Base-by-base conservation (phyloP, 2,329 filamentous ascomycete genomes). In the Trichophaea hybrida region DNA sequence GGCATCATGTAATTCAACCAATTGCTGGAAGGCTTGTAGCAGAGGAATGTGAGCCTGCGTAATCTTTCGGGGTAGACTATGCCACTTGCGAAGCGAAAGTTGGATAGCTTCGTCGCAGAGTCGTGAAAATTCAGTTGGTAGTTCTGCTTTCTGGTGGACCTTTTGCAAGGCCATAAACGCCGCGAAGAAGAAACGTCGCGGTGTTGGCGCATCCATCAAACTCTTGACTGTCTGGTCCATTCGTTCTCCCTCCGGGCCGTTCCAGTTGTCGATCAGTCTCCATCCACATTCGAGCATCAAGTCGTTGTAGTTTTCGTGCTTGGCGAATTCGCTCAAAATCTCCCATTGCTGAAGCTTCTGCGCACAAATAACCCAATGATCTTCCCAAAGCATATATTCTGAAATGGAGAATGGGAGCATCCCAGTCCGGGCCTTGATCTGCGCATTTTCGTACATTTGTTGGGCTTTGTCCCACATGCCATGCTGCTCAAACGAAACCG, bases 381-480 rank as follows among this genome's bases (percentile, higher is more conserved):
- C 93, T 73, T 99, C 93, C 93, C 93, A 99, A 1, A 99, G 80
- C 81, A 94, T 96, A 73, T 99, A 99, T 73, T 99, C 93, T 35
- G 85, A 89, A 68, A 94, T 87, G 0, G 91, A 95, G 72, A 96
- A 97, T 0, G 93, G 91, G 62, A 97, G 82, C n/a, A 91, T 88
- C 55, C 90, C 93, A 0, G 91, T 97, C 51, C 94, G 82, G 49
- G 94, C 93, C 72, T 97, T 98, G 71, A 98, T 88, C 72, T 98
- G 94, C 0, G 94, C 93, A 59, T 85, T 85, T 72, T 99, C 93
- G 72, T 97, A 98, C 75, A 96, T 85, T 69, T 87, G 86, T 74
- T 98, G 94, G 1, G 94, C 90, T 73, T 97, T 97, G 69, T 98
- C 93, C 94, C 93, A 98, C 81, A 97, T 94, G 52, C 93, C 93